Base-by-base conservation (phyloP, 371 early-diverging fungal genomes). In the Racocetra persica region DNA sequence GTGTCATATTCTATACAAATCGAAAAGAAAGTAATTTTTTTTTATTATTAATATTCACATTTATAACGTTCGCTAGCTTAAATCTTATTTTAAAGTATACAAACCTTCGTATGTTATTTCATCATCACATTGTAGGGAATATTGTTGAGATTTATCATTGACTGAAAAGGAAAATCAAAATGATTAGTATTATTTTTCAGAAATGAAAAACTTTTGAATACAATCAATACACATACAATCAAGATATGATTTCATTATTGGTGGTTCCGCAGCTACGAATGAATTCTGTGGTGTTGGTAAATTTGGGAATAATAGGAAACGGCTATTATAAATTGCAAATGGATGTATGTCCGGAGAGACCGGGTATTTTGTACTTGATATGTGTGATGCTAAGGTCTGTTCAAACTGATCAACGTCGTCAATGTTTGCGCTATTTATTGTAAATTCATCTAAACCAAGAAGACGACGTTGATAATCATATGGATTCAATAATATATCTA, bases 231-330 rank as follows among this genome's bases (percentile, higher is more conserved):
- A 73, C 57, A n/a, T 77, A 62, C 63, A 8, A 62, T 62, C 24
- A 36, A 63, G 49, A 63, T 62, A 65, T 52, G 51, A 66, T n/a
- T 20, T n/a, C 10, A 18, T 49, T 52, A 14, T 16, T 20, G 49
- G 14, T 18, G 66, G 78, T 22, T 63, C 49, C 10, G 77, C 16
- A 28, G n/a, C 20, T 16, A 18, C 26, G 5, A 16, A 62, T 20
- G 22, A 28, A 65, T 78, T 78, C 24, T 20, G 18, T 13, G 78
- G 78, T 66, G 49, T 18, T 1, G 78, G 78, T 66, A 78, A 54
- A 78, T 78, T 78, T 20, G 78, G 78, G 6, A 24, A 78, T 36
- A 78, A 59, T 66, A 78, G 14, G 18, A 78, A 78, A 14, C 67
- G 22, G 36, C 78, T 78, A 7, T 49, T 78, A 51, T 78, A 78